A percentile compares a stretch with the other conserved stretches of the same genome.
phyloP scores from a whole-genome alignment of 225 moss, liverwort and hornwort genomes.

The Anthoceros angustus region DNA sequence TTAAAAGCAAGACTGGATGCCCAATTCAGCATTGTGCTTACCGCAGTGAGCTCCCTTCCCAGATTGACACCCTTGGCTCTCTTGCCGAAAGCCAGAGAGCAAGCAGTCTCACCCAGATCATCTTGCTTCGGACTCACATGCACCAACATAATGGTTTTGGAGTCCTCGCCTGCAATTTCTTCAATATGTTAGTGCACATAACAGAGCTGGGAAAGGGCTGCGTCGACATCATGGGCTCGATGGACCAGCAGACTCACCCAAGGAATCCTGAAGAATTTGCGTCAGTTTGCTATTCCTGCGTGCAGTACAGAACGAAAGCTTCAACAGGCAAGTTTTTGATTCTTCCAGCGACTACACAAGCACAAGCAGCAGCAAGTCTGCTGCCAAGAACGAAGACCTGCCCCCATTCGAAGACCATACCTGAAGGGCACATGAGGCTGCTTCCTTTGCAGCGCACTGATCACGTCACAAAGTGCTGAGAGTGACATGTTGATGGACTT shows the following conservation, averaged over 20 bases:
- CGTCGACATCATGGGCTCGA: neutral
- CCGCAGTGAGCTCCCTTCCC: constrained; percentile 26
- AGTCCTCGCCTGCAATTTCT: constrained; percentile 24
- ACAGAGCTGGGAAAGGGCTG: neutral
- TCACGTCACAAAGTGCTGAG: constrained; percentile 50
- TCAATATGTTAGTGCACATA: neutral
- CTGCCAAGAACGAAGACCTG: neutral
- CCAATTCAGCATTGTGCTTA: neutral
- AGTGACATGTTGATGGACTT: constrained; percentile 48
- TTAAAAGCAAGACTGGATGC: neutral
- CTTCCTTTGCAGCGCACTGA: constrained; percentile 39
- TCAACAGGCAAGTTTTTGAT: neutral
- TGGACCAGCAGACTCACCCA: constrained; percentile 17
- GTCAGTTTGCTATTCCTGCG: constrained; percentile 56
- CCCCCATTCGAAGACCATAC: constrained; percentile 9
- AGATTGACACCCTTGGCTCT: constrained; percentile 40
- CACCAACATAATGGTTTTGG: constrained; percentile 53
- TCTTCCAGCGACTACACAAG: neutral
- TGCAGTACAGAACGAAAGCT: neutral
- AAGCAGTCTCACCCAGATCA: constrained; percentile 38
- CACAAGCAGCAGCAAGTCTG: neutral
- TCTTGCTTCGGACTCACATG: constrained; percentile 46
- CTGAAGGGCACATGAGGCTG: constrained; percentile 45
- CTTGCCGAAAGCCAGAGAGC: constrained; percentile 41
- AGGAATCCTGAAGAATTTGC: constrained; percentile 39